Base-by-base conservation (phyloP, 148 eudicot genomes). In the Simmondsia chinensis region DNA sequence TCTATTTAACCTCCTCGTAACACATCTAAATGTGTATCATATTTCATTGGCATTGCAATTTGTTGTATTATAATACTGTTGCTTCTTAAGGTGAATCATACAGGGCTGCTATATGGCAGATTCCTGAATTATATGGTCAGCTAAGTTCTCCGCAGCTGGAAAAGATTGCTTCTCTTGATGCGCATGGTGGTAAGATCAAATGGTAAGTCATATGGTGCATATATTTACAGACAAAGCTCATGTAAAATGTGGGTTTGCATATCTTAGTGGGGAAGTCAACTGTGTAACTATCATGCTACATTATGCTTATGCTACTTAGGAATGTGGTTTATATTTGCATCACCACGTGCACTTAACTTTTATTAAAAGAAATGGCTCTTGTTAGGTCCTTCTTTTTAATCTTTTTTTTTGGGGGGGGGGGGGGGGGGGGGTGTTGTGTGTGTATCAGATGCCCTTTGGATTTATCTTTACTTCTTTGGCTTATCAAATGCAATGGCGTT, bases 51-150 rank as follows among this genome's bases (percentile, higher is more conserved):
- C n/a, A n/a, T n/a, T n/a, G 23, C 20, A 9, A 23, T 42, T 18
- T 45, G 48, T n/a, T 46, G 19, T 37, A 45, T 38, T 37, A 35
- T 37, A 21, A 33, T 47, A 59, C 26, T 13, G n/a, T 38, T 44
- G 51, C 25, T 34, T 48, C 17, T 75, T 21, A 63, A 89, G 97
- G 97, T 60, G 95, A 89, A 63, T 64, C 88, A 24, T 82, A 81
- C 59, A 93, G 95, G 59, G 97, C 97, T 46, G 88, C 95, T 19
- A 65, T 89, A 56, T 89, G 97, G 97, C 97, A 81, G 68, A 84
- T 84, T 45, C 97, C 97, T 55, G 97, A 89, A 76, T 53, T 89
- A 14, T 89, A 89, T 72, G 97, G 97, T 32, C 93, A 84, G 54
- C 65, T 75, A 46, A 84, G 77, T 70, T 89, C 97, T 38, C 97